Percentiles rank a stretch among this genome's conserved stretches.
phyloP scores from a whole-genome alignment of 306 rosid species.

The Acmispon strigosus region DNA sequence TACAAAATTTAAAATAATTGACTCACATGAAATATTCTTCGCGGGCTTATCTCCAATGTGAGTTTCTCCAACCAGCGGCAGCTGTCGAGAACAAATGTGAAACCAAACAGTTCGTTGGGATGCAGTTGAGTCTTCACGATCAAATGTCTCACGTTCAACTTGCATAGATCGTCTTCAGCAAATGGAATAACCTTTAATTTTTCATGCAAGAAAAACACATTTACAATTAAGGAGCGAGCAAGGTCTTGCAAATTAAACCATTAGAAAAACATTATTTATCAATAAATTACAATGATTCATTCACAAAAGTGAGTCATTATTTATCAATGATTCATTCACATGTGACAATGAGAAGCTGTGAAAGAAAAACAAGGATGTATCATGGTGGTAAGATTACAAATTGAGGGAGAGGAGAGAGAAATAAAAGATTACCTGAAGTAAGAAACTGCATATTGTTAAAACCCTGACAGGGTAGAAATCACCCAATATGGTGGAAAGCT shows the following conservation, averaged over 20 bases:
- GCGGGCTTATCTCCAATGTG: constrained; percentile 21
- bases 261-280: too few relatives aligned
- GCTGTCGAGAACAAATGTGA: constrained; percentile 37
- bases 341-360: too few relatives aligned
- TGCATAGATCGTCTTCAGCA: too few relatives aligned
- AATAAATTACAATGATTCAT: not conserved
- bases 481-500: not conserved
- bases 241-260: too few relatives aligned
- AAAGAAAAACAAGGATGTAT: too few relatives aligned
- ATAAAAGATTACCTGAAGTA: constrained; percentile 21
- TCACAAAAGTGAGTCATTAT: too few relatives aligned
- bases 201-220: not conserved
- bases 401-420: not conserved
- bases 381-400: not conserved
- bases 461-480: constrained; percentile 4
- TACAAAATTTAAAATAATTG: not conserved
- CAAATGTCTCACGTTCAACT: constrained; percentile 35
- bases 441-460: constrained; percentile 14
- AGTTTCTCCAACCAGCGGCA: constrained; percentile 31
- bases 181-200: constrained; percentile 16
- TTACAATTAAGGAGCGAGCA: not conserved
- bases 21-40: constrained; percentile 19
- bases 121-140: constrained; percentile 37
- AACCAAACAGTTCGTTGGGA: constrained; percentile 27
- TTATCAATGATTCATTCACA: too few relatives aligned